Percentiles rank a stretch among this genome's conserved stretches.
Evolutionary conservation across 176 grass and related monocot genomes (phyloP).

Genomic region (Cocos nucifera): DNA sequence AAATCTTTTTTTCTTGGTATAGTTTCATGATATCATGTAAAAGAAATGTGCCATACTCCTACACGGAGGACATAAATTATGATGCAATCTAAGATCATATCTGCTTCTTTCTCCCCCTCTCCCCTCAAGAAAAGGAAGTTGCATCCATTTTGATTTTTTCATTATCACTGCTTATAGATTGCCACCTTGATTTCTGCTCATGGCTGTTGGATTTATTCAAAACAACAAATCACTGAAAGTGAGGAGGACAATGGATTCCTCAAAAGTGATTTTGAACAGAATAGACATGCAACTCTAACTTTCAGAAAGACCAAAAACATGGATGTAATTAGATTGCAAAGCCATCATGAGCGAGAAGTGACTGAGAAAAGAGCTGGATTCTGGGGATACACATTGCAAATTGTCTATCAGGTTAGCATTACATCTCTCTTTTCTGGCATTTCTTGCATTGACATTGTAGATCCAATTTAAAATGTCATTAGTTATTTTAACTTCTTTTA

Average conservation of each 20-base stretch:
- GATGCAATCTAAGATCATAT: too few relatives aligned
- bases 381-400: constrained; percentile 51
- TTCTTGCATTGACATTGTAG: background rate
- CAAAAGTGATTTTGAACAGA: constrained; percentile 33
- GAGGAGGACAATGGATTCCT: constrained; percentile 43
- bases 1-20: too few relatives aligned
- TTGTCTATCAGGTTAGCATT: constrained; percentile 55
- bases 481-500: too few relatives aligned
- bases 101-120: too few relatives aligned
- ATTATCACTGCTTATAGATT: constrained; percentile 22
- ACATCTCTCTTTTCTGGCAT: background rate
- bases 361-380: constrained; percentile 54
- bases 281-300: constrained; percentile 17
- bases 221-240: constrained; percentile 22
- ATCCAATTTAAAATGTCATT: too few relatives aligned
- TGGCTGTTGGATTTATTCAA: constrained; percentile 62
- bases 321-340: constrained; percentile 15
- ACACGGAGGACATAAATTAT: too few relatives aligned
- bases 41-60: too few relatives aligned
- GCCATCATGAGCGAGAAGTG: constrained; percentile 38
- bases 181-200: constrained; percentile 56
- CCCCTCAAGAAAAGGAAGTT: background rate
- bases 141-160: background rate
- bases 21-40: too few relatives aligned
- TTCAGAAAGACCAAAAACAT: constrained; percentile 22